Conservation (phyloP, 192 early-diverging fungal genomes). For the Ramicandelaber brevisporus region DNA sequence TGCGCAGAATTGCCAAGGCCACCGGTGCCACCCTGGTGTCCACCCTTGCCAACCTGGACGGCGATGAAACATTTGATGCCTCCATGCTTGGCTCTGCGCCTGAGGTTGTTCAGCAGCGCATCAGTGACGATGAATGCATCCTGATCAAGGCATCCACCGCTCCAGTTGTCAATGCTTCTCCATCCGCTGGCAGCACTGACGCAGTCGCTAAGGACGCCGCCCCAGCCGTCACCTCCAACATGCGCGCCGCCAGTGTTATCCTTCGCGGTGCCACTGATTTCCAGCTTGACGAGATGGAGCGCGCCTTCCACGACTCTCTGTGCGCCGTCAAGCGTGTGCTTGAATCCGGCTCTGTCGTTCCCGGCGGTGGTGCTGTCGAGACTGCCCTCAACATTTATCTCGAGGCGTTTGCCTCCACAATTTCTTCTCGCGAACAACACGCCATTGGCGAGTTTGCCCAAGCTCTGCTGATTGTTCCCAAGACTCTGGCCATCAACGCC, state of each 20-base stretch:
- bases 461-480: constrained; percentile 84
- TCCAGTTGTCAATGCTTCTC: too few species aligned
- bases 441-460: constrained; percentile 96
- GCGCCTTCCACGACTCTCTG: constrained; percentile 81
- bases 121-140: constrained; percentile 96
- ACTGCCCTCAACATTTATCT: constrained; percentile 86
- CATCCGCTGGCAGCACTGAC: too few species aligned
- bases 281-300: constrained; percentile 99
- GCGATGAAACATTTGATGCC: constrained; percentile 90
- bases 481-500: constrained; percentile 92
- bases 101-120: constrained; percentile 89
- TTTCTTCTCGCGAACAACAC: constrained; percentile 90
- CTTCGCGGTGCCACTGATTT: constrained; percentile 97
- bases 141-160: constrained; percentile 77
- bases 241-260: constrained; percentile 75
- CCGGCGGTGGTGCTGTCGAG: constrained; percentile 93
- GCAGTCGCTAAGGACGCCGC: too few species aligned
- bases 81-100: constrained; percentile 76
- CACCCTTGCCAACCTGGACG: constrained; percentile 88
- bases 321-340: constrained; percentile 92
- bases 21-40: constrained; percentile 86
- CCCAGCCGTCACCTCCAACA: too few species aligned
- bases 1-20: constrained; percentile 90
- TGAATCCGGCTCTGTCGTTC: constrained; percentile 85
- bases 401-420: constrained; percentile 92